phyloP scores from a whole-genome alignment of 2,329 filamentous ascomycete genomes.

The Phialophora chinensis region DNA sequence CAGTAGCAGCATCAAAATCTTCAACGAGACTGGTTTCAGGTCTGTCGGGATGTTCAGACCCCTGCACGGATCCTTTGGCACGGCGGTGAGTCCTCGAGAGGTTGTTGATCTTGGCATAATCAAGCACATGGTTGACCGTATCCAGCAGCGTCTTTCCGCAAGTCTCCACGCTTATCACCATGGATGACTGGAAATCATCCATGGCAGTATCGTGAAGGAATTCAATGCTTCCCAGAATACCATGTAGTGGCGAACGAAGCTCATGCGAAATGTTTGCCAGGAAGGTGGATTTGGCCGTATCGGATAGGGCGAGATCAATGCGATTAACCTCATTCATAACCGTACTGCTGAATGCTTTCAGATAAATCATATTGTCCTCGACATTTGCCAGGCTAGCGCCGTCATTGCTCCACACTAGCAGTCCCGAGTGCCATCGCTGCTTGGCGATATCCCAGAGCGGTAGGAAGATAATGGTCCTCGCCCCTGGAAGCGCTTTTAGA shows the following conservation, averaged over 20 bases:
- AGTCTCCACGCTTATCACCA: slow-evolving; percentile 50
- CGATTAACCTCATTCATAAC: slow-evolving; percentile 53
- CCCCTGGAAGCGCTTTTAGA: slow-evolving; percentile 32
- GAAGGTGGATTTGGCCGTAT: slow-evolving; percentile 53
- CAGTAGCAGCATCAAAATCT: slow-evolving; percentile 44
- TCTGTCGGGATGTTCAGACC: slow-evolving; percentile 15
- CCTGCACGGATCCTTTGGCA: slow-evolving; percentile 12
- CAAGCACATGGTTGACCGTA: slow-evolving; percentile 53
- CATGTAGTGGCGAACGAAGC: slow-evolving; percentile 51
- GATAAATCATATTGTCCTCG: slow-evolving; percentile 49
- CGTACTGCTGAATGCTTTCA: slow-evolving; percentile 50
- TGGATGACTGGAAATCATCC: slow-evolving; percentile 49
- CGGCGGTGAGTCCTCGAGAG: slow-evolving; percentile 27
- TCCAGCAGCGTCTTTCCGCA: slow-evolving; percentile 52
- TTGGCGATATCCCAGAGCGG: slow-evolving; percentile 59
- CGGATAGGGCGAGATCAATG: slow-evolving; percentile 50
- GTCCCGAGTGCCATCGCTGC: slow-evolving; percentile 55
- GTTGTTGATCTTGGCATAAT: slow-evolving; percentile 62
- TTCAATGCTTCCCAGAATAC: slow-evolving; percentile 51
- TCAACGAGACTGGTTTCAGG: slow-evolving; percentile 40
- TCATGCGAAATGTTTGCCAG: slow-evolving; percentile 55
- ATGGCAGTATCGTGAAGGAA: slow-evolving; percentile 49
- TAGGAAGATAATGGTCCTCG: slow-evolving; percentile 50
- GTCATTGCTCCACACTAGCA: slow-evolving; percentile 53
- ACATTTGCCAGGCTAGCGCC: slow-evolving; percentile 42